Conservation (phyloP, 2,329 filamentous ascomycete species). For the Fusarium succisae region DNA sequence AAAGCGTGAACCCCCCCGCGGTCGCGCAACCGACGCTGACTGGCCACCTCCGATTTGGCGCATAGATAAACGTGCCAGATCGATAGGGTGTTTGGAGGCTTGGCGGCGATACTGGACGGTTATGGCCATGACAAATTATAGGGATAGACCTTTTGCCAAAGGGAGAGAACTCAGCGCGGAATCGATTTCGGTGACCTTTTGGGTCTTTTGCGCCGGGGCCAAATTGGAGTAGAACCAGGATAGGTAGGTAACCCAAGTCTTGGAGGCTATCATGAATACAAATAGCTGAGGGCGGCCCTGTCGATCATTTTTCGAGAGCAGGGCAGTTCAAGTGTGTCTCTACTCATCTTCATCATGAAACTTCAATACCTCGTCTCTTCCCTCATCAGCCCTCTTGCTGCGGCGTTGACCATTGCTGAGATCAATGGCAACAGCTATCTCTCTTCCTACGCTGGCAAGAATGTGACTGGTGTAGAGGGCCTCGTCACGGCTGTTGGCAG, state of each 20-base stretch:
- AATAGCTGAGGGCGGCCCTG: constrained; percentile 23
- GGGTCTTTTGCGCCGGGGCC: constrained; percentile 14
- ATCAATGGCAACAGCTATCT: constrained; percentile 74
- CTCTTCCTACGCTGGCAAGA: constrained; percentile 66
- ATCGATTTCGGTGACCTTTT: constrained; percentile 29
- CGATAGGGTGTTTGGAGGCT: constrained; percentile 37
- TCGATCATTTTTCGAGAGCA: background rate
- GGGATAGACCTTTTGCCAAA: constrained; percentile 20
- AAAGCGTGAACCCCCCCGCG: constrained; percentile 17
- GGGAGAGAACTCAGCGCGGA: background rate
- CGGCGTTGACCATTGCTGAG: constrained; percentile 62
- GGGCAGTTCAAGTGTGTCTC: constrained; percentile 1
- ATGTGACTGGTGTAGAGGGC: constrained; percentile 68
- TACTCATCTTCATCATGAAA: constrained; percentile 41
- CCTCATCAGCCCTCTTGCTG: constrained; percentile 35
- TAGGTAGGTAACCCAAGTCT: constrained; percentile 6
- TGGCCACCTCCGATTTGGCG: constrained; percentile 30
- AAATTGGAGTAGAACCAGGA: constrained; percentile 1
- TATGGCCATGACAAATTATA: background rate
- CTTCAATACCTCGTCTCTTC: constrained; percentile 42
- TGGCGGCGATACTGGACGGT: constrained; percentile 12
- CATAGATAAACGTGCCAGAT: constrained; percentile 44
- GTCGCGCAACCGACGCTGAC: constrained; percentile 9
- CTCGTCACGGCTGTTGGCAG: constrained; percentile 71
- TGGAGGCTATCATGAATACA: constrained; percentile 18